Evolutionary conservation across 2,329 filamentous ascomycete species (phyloP), one percentile per base, ranked within the genome.

Genomic region (Rutstroemia sp.): DNA sequence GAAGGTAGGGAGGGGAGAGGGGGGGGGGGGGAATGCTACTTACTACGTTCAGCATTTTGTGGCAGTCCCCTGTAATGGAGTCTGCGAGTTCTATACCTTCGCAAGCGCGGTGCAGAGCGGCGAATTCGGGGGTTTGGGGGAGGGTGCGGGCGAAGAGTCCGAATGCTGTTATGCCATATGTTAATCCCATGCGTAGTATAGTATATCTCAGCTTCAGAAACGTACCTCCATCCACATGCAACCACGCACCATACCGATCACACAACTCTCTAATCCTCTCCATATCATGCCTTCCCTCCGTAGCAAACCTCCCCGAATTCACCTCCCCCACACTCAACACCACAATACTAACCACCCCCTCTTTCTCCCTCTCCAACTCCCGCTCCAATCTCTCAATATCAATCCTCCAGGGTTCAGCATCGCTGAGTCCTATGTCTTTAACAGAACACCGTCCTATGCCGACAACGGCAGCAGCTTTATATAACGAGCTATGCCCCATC

Each of bases 11-110:
- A n/a, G n/a, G n/a, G n/a, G n/a, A n/a, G n/a, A n/a, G n/a, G n/a
- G n/a, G n/a, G n/a, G n/a, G n/a, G n/a, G n/a, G n/a, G n/a, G n/a
- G n/a, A n/a, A n/a, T n/a, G n/a, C n/a, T n/a, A n/a, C n/a, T 58
- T 70, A 85, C 83, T 47, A 96, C 90, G 63, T 96, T 96, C 59
- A 97, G 79, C n/a, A 96, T 73, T 68, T 96, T 96, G 71, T 97
- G 92, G 0, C 81, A 88, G 66, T 96, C 92, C 2, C 88, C 85
- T 0, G 89, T 86, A 63, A 96, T 91, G 51, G 89, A 95, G 68
- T 96, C 90, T 3, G 88, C 90, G 2, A 95, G 75, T 59, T 95
- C 86, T 12, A 96, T 70, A 0, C 88, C 89, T 4, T 80, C 76
- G 1, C 73, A 77, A 58, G 72, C 77, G 38, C 68, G 71, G 57